Base-by-base conservation (phyloP, 768 basidiomycete species). In the Amanita muscaria region DNA sequence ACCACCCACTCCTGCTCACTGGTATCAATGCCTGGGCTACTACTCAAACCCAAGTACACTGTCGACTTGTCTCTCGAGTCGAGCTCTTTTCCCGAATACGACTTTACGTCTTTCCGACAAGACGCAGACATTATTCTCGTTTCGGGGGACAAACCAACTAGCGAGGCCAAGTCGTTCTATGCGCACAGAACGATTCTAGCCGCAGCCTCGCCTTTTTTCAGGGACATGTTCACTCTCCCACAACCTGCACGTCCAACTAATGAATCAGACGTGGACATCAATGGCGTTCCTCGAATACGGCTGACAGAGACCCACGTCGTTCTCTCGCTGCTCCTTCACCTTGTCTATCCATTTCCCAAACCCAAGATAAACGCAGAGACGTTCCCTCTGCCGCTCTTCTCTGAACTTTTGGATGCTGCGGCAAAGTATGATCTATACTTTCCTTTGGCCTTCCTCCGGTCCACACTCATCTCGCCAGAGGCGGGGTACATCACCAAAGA, bases 161-260 rank as follows among this genome's bases (percentile, higher is more conserved):
- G 56, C 4, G 63, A 65, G 44, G 48, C 60, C 12, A 62, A 69
- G 40, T 69, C 76, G 51, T 83, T 85, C 54, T 70, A 64, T 32
- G 73, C 78, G 24, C 83, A 83, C 60, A 68, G 69, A 48, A 74
- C 70, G 57, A 71, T 87, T 49, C 72, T 88, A 38, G 63, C 74
- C 9, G 65, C 68, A 4, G 78, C 80, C 1, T 86, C 84, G 4
- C 69, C 77, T 2, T 80, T 86, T 62, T 88, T 86, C 60, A 57
- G 60, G 41, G 73, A 80, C 44, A 77, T 85, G 79, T 80, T 87
- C 54, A 59, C 74, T 16, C 63, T 85, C 14, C 80, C 83, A 4
- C 81, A 83, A 50, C 60, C 46, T 27, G 47, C 10, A 5, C 36
- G 21, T 29, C 27, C 7, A 29, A n/a, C n/a, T n/a, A n/a, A n/a